These are phyloP conservation scores for Starmerella apicola DNA, from an alignment of 805 yeast genomes.

Conservation along the genomic window DNA sequence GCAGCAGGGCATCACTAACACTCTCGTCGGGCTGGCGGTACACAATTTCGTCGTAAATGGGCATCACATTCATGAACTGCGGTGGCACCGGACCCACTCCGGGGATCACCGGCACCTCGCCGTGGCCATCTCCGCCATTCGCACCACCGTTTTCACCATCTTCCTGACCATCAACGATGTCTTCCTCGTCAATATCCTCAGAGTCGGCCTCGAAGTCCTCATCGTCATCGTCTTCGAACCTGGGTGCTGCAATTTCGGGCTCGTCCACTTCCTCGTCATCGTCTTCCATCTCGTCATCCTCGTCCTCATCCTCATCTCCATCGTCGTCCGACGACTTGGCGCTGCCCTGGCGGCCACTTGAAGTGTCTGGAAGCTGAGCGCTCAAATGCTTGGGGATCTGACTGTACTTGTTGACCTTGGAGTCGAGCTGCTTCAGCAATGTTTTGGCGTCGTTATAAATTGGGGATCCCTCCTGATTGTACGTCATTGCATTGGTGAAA, in stretches of 20 bases:
- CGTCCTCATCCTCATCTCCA: background rate
- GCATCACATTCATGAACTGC: constrained; percentile 13
- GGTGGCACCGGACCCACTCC: constrained; percentile 6
- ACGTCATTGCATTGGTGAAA: constrained; percentile 66
- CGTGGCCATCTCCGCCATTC: too few species aligned
- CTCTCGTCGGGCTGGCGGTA: constrained; percentile 19
- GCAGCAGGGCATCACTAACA: constrained; percentile 18
- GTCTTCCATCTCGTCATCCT: constrained; percentile 20
- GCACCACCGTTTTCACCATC: constrained; percentile 7
- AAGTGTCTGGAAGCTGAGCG: constrained; percentile 7
- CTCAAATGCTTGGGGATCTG: constrained; percentile 15
- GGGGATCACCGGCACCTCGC: constrained; percentile 1
- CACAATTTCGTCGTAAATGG: constrained; percentile 20
- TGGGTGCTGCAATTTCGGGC: constrained; percentile 17
- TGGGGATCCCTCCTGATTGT: constrained; percentile 60
- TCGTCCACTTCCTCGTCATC: constrained; percentile 23
- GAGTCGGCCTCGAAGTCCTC: constrained; percentile 23
- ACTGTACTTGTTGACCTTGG: constrained; percentile 20
- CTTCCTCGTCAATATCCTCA: constrained; percentile 22
- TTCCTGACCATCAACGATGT: constrained; percentile 9
- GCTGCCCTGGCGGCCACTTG: background rate
- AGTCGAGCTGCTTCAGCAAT: constrained; percentile 40
- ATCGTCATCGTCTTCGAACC: constrained; percentile 21
- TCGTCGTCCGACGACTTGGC: constrained; percentile 1
- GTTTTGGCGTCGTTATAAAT: constrained; percentile 60